These are phyloP conservation scores for Colletotrichum sp. DNA, from an alignment of 2,329 filamentous ascomycete genomes.

Conservation along the genomic window DNA sequence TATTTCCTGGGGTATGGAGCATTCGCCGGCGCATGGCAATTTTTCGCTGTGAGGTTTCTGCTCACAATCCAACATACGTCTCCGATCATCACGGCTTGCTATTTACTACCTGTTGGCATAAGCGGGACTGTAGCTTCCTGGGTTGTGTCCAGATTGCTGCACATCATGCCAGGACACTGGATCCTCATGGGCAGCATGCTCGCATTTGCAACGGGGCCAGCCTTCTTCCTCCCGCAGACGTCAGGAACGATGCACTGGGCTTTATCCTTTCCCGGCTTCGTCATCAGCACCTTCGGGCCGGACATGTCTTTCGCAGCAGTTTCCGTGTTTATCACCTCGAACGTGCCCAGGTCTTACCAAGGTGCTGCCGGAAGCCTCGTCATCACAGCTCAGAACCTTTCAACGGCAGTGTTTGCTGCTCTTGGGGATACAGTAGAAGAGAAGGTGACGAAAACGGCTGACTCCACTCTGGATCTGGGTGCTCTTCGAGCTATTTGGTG, in stretches of 20 bases:
- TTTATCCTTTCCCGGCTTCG: not conserved
- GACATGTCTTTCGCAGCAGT: not conserved
- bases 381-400: not conserved
- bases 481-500: not conserved
- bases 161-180: not conserved
- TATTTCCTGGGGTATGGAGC: not conserved
- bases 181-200: not conserved
- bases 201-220: not conserved
- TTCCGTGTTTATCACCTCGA: not conserved
- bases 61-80: not conserved
- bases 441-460: not conserved
- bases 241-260: not conserved
- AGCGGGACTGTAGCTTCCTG: not conserved
- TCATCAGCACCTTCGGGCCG: not conserved
- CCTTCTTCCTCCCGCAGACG: not conserved
- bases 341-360: not conserved
- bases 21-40: not conserved
- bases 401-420: not conserved
- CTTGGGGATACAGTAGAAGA: fast-evolving
- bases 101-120: not conserved
- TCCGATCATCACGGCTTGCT: not conserved
- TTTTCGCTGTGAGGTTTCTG: not conserved
- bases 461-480: not conserved
- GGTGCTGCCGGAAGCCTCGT: not conserved
- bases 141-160: not conserved